These are phyloP conservation scores for Strobilomyces dryophilus DNA, from an alignment of 768 basidiomycete genomes.

Conservation along the genomic window DNA sequence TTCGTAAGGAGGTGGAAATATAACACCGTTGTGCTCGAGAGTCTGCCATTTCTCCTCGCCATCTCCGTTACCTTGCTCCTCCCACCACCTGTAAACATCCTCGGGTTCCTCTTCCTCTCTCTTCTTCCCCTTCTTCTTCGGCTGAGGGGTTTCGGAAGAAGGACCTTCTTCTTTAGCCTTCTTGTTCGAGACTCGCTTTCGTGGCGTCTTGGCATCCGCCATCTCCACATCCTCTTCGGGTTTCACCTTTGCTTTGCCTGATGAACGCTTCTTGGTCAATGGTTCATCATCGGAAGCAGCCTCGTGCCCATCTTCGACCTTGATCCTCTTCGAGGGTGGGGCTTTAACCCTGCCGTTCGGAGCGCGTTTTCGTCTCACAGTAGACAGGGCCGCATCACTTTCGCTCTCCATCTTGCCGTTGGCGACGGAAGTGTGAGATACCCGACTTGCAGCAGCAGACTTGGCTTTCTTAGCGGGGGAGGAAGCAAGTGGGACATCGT, in stretches of 20 bases:
- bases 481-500: constrained; percentile 69
- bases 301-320: constrained; percentile 42
- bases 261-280: constrained; percentile 21
- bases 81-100: constrained; percentile 89
- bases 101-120: constrained; percentile 56
- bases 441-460: constrained; percentile 39
- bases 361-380: constrained; percentile 42
- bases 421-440: constrained; percentile 30
- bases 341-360: constrained; percentile 46
- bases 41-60: constrained; percentile 88
- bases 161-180: constrained; percentile 48
- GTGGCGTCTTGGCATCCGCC: constrained; percentile 38
- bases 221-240: constrained; percentile 48
- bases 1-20: constrained; percentile 95
- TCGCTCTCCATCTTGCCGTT: constrained; percentile 41
- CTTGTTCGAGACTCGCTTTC: constrained; percentile 47
- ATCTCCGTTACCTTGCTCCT: constrained; percentile 66
- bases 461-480: constrained; percentile 56
- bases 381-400: constrained; percentile 41
- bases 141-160: constrained; percentile 41
- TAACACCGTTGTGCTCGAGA: constrained; percentile 90
- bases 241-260: constrained; percentile 38
- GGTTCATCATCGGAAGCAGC: constrained; percentile 36
- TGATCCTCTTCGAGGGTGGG: constrained; percentile 64
- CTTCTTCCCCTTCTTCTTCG: constrained; percentile 53